Conservation (phyloP, 2,329 filamentous ascomycete genomes). For the Penicillium sp. region DNA sequence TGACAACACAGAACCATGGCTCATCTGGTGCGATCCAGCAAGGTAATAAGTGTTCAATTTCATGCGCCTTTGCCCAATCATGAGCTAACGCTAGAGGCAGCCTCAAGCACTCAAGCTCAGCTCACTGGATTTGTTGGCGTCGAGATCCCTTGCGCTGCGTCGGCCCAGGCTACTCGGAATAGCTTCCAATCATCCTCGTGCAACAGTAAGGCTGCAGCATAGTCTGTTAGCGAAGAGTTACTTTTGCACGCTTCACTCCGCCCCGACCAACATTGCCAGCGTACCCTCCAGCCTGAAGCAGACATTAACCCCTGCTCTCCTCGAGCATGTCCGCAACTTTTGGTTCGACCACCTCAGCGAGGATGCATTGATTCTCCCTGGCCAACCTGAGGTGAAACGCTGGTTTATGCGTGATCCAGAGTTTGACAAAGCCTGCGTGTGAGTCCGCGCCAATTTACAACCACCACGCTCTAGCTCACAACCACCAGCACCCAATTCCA, state of each 20-base stretch:
- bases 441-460: neutral
- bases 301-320: constrained; percentile 16
- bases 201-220: neutral
- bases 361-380: constrained; percentile 16
- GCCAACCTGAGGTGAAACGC: constrained; percentile 15
- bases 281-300: constrained; percentile 6
- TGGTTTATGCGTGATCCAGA: constrained; percentile 18
- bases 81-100: neutral
- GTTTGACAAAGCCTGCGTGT: constrained; percentile 21
- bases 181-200: neutral
- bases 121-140: neutral
- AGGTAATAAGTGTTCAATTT: neutral
- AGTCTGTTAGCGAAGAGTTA: neutral
- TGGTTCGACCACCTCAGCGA: constrained; percentile 24
- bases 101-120: neutral
- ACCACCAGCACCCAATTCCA: constrained; percentile 16
- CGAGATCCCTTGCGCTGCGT: neutral
- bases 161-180: constrained; percentile 1
- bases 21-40: constrained; percentile 3
- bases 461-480: neutral
- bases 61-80: too few species aligned
- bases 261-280: constrained; percentile 5
- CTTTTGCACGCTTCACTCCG: constrained; percentile 3
- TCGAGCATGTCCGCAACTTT: constrained; percentile 19
- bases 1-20: constrained; percentile 1